Evolutionary conservation across 495 filamentous ascomycete species (phyloP).

Genomic region (Gamarada debralockiae): DNA sequence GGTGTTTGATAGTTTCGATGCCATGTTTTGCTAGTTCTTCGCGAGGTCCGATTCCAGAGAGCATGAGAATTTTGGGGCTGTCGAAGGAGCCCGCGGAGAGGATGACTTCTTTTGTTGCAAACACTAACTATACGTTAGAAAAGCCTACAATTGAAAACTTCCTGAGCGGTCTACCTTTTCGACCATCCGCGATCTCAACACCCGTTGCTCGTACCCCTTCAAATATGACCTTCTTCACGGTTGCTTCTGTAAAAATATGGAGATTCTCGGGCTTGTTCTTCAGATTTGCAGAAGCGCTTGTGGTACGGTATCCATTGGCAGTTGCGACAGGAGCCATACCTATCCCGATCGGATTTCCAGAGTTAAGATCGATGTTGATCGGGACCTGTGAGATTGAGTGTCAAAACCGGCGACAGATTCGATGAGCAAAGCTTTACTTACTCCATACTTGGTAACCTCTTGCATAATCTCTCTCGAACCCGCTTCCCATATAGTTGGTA

Average conservation of each 20-base stretch:
- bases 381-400: constrained; percentile 26
- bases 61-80: constrained; percentile 18
- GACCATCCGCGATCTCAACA: neutral
- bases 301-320: constrained; percentile 46
- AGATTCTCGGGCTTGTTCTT: constrained; percentile 33
- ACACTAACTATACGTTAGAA: no score
- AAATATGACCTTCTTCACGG: constrained; percentile 45
- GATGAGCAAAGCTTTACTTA: no score
- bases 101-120: constrained; percentile 21
- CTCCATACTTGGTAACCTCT: constrained; percentile 43
- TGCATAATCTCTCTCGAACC: constrained; percentile 41
- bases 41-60: constrained; percentile 17
- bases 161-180: no score
- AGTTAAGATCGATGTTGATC: constrained; percentile 49
- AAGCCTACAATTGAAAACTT: no score
- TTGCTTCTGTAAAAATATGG: constrained; percentile 42
- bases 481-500: neutral
- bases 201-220: constrained; percentile 43
- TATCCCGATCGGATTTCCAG: constrained; percentile 51
- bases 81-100: constrained; percentile 14
- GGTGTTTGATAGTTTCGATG: constrained; percentile 48
- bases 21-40: constrained; percentile 40
- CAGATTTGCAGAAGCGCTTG: constrained; percentile 40
- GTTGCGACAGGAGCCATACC: constrained; percentile 52
- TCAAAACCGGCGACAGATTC: no score